Evolutionary conservation across 306 rosid species (phyloP).

Genomic region (Lathyrus sativus): DNA sequence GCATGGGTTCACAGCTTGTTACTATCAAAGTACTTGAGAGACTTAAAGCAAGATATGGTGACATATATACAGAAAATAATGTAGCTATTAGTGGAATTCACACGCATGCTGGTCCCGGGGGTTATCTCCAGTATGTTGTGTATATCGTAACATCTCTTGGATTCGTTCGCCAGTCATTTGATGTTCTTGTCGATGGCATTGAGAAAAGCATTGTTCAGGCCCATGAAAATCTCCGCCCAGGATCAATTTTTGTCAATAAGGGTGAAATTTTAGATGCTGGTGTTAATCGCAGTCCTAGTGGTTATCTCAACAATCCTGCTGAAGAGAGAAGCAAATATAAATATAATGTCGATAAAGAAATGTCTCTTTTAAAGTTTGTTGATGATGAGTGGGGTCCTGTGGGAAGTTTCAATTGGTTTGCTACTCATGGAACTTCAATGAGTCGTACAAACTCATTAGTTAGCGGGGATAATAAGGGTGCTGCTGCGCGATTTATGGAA

Average conservation of each 20-base stretch:
- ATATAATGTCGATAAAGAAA: slow-evolving; percentile 83
- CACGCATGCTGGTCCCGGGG: slow-evolving; percentile 98
- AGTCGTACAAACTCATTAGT: slow-evolving; percentile 84
- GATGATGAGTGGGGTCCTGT: slow-evolving; percentile 87
- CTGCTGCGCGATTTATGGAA: slow-evolving; percentile 98
- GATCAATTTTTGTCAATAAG: slow-evolving; percentile 77
- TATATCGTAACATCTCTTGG: slow-evolving; percentile 93
- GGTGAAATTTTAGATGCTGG: slow-evolving; percentile 94
- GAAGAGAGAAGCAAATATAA: slow-evolving; percentile 76
- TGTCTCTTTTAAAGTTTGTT: slow-evolving; percentile 85
- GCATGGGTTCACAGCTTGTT: slow-evolving; percentile 92
- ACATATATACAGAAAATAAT: slow-evolving; percentile 81
- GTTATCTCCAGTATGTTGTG: slow-evolving; percentile 87
- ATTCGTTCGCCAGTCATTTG: slow-evolving; percentile 91
- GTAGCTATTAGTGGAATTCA: slow-evolving; percentile 98
- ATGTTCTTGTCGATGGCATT: slow-evolving; percentile 88
- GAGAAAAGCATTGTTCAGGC: slow-evolving; percentile 78
- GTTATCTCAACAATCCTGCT: slow-evolving; percentile 85
- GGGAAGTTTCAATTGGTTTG: slow-evolving; percentile 96
- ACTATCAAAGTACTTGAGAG: slow-evolving; percentile 79
- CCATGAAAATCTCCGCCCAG: slow-evolving; percentile 83
- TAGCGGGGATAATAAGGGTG: slow-evolving; percentile 96
- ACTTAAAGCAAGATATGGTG: slow-evolving; percentile 87
- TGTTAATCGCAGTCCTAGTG: slow-evolving; percentile 94
- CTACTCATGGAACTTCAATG: slow-evolving; percentile 99